Base-by-base conservation (phyloP, 768 basidiomycete genomes). In the Glaciozyma antarctica region DNA sequence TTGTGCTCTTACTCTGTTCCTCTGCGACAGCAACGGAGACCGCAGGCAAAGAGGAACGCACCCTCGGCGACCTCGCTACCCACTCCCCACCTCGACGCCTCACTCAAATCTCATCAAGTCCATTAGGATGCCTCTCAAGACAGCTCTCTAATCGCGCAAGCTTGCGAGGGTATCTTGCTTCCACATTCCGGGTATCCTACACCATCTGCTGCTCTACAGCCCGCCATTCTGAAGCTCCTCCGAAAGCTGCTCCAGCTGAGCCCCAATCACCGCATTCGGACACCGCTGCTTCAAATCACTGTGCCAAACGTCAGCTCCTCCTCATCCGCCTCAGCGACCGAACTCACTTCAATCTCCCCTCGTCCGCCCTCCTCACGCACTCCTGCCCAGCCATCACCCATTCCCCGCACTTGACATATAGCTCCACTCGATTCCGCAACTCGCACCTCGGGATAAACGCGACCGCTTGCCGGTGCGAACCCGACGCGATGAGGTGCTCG, bases 361-460 rank as follows among this genome's bases (percentile, higher is more conserved):
- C 88, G 75, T 99, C 91, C 1, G 85, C 85, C 32, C 88, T 80
- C 58, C 93, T 90, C 76, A 90, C 94, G 76, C 90, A 94, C 54
- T 73, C 72, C 54, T 70, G 66, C 21, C 68, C 73, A 1, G 65
- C 72, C 58, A 59, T 28, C 13, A 59, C 64, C 72, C 71, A 73
- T 51, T 71, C 94, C 4, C 87, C 87, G 72, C 91, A 95, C 67
- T 85, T 81, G 28, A 92, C 86, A 73, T 90, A 99, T 49, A 99
- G 77, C 64, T 97, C 92, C 5, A 87, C 84, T 28, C 91, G 81
- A 70, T 84, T 85, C 30, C 84, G 85, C 1, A 85, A 81, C 75
- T 98, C 95, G 73, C 94, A 98, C 34, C 85, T 84, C 3, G 85
- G 77, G 26, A 98, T 88, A 74, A 87, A 98, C 6, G 78, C 63